These are phyloP conservation scores for Globisporangium barbulae DNA, from an alignment of 352 stramenopile genomes.

Conservation along the genomic window DNA sequence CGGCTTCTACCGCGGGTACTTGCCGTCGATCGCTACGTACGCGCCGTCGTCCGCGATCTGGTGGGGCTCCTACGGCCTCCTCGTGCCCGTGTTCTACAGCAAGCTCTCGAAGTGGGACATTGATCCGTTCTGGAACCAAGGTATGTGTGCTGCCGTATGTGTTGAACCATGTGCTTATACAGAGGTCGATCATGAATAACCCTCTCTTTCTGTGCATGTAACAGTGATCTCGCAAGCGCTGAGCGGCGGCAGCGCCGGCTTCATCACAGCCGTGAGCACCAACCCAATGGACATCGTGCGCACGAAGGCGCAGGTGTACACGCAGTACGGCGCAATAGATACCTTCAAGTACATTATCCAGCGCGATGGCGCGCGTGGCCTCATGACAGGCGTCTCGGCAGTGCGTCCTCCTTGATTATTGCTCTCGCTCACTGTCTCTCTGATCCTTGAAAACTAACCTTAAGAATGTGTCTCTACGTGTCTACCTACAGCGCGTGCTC, in stretches of 20 bases:
- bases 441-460: neutral
- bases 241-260: constrained; percentile 68
- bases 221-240: constrained; percentile 72
- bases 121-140: constrained; percentile 84
- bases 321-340: constrained; percentile 78
- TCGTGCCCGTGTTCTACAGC: constrained; percentile 73
- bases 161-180: neutral
- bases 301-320: constrained; percentile 83
- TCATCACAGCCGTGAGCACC: constrained; percentile 76
- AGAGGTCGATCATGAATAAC: neutral
- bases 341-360: constrained; percentile 83
- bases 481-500: constrained; percentile 54
- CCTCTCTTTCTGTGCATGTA: neutral
- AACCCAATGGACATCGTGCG: constrained; percentile 90
- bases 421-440: neutral
- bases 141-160: constrained; percentile 19
- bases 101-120: constrained; percentile 48
- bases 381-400: constrained; percentile 80
- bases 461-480: constrained; percentile 5
- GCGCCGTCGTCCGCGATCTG: constrained; percentile 83
- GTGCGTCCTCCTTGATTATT: constrained; percentile 32
- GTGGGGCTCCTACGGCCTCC: constrained; percentile 84
- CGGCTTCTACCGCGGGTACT: constrained; percentile 83
- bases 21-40: constrained; percentile 84
- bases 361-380: constrained; percentile 60